These are phyloP conservation scores for Russula griseocarnosa DNA, from an alignment of 768 basidiomycete genomes.

Conservation along the genomic window DNA sequence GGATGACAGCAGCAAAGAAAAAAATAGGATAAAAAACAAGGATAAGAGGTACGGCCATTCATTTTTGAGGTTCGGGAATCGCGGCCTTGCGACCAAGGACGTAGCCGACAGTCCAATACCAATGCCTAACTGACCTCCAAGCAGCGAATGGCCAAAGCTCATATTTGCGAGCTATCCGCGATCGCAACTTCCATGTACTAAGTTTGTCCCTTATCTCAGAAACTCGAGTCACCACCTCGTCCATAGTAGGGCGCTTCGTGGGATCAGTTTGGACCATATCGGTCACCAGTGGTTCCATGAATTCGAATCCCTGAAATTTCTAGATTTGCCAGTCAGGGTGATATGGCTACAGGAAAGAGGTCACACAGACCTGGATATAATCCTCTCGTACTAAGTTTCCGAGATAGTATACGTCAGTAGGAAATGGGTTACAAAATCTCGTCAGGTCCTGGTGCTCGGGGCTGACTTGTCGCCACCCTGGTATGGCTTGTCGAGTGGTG, in stretches of 20 bases:
- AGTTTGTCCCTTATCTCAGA: background rate
- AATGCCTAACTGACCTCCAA: background rate
- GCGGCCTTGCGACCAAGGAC: background rate
- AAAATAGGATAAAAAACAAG: too few relatives aligned
- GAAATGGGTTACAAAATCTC: conserved; percentile 28
- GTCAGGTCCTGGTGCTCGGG: conserved; percentile 25
- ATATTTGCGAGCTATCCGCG: background rate
- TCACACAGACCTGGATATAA: conserved; percentile 16
- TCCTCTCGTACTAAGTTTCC: conserved; percentile 29
- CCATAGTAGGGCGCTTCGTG: conserved; percentile 32
- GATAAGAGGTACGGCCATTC: too few relatives aligned
- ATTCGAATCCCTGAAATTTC: background rate
- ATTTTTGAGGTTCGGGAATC: background rate
- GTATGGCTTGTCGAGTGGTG: conserved; percentile 22
- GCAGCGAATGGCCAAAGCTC: background rate
- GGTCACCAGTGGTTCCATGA: conserved; percentile 17
- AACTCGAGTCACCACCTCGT: conserved; percentile 34
- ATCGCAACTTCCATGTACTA: conserved; percentile 1
- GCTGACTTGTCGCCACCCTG: conserved; percentile 31
- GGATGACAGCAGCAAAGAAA: background rate
- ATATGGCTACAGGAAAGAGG: background rate
- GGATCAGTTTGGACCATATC: conserved; percentile 40
- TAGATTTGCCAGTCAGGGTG: background rate
- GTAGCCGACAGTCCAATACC: background rate
- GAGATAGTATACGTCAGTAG: conserved; percentile 31